Evolutionary conservation across 2,329 filamentous ascomycete genomes (phyloP).

Genomic region (Phyllosticta citribraziliensis): DNA sequence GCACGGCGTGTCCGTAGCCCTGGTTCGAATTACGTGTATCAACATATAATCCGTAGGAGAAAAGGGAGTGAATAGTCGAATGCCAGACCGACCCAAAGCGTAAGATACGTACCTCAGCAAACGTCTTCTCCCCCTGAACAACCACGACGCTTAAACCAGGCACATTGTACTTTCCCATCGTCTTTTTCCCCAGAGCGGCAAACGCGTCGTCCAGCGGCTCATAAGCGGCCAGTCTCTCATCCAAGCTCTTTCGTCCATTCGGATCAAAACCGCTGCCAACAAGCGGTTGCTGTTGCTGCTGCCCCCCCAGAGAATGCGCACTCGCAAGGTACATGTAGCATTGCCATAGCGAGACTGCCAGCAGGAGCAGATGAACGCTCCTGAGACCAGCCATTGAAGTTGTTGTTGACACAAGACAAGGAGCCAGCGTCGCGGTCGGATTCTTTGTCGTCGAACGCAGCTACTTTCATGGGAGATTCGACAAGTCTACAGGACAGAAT

Average conservation of each 20-base stretch:
- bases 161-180: constrained; percentile 35
- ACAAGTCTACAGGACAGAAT: not conserved
- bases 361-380: not conserved
- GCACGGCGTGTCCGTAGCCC: constrained; percentile 16
- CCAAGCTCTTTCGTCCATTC: not conserved
- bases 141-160: constrained; percentile 42
- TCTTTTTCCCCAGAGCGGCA: constrained; percentile 16
- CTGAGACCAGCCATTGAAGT: not conserved
- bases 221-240: not conserved
- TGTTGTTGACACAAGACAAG: not conserved
- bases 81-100: not conserved
- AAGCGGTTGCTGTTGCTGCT: not conserved
- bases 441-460: not conserved
- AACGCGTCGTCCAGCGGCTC: constrained; percentile 10
- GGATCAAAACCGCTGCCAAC: not conserved
- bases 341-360: not conserved
- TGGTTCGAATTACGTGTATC: not conserved
- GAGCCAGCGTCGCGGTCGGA: not conserved
- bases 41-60: not conserved
- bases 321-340: not conserved
- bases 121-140: constrained; percentile 36
- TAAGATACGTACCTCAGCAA: constrained; percentile 20
- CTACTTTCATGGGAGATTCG: not conserved
- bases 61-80: not conserved
- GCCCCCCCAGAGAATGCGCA: not conserved